A percentile compares a stretch with the other conserved stretches of the same genome.
Evolutionary conservation across 2,329 filamentous ascomycete genomes (phyloP).

Genomic region (Venturia effusa): DNA sequence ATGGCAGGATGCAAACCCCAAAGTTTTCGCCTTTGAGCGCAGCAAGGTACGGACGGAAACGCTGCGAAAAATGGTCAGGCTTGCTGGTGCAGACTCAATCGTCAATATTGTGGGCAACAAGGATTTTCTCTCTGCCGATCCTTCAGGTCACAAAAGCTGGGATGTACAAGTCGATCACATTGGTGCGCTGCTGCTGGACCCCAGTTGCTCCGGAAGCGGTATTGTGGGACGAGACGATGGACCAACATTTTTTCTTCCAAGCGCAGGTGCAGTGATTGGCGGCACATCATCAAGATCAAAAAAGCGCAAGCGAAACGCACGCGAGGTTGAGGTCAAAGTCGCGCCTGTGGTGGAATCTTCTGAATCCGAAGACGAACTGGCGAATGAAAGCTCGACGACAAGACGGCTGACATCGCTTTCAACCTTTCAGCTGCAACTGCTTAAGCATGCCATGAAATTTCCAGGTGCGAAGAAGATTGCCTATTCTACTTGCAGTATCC

Average conservation of each 20-base stretch:
- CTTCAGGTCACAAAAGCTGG: slow-evolving; percentile 23
- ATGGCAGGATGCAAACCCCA: slow-evolving; percentile 20
- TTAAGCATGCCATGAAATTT: slow-evolving; percentile 78
- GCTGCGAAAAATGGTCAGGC: slow-evolving; percentile 71
- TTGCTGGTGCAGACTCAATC: slow-evolving; percentile 57
- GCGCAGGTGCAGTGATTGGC: slow-evolving; percentile 2
- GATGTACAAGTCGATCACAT: slow-evolving; percentile 55
- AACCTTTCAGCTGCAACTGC: slow-evolving; percentile 68
- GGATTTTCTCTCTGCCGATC: slow-evolving; percentile 73
- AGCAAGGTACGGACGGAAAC: slow-evolving; percentile 61
- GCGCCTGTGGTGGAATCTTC: slow-evolving; percentile 11
- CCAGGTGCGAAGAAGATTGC: slow-evolving; percentile 64
- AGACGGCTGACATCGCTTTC: slow-evolving; percentile 63
- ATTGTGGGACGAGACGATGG: slow-evolving; percentile 82
- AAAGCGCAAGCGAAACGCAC: slow-evolving; percentile 17
- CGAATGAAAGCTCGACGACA: slow-evolving; percentile 32
- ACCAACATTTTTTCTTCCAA: slow-evolving; percentile 51
- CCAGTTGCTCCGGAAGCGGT: slow-evolving; percentile 90
- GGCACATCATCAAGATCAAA: slow-evolving; percentile 19
- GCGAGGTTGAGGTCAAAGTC: slow-evolving; percentile 16
- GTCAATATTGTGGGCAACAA: slow-evolving; percentile 61
- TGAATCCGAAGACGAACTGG: slow-evolving; percentile 18
- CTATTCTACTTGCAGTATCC: slow-evolving; percentile 89
- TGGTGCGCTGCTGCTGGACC: slow-evolving; percentile 75
- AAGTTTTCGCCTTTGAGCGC: slow-evolving; percentile 71